Conservation (phyloP, 495 filamentous ascomycete species). For the Lentithecium fluviatile region DNA sequence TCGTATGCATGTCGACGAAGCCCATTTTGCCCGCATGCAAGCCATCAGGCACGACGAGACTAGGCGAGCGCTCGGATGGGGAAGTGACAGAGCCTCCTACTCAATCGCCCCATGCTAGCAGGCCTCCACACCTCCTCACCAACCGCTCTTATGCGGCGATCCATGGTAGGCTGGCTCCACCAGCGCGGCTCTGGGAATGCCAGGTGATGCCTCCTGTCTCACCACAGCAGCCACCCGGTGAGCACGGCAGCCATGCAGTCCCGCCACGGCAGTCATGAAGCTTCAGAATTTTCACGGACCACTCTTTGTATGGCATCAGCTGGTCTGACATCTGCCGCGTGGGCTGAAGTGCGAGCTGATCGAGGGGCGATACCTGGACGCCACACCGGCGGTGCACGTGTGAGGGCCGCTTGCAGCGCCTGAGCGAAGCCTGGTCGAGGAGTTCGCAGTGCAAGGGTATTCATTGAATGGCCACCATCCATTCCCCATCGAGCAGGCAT, state of each 20-base stretch:
- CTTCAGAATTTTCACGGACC: conserved; percentile 8
- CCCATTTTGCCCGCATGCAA: conserved; percentile 14
- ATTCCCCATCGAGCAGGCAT: conserved; percentile 16
- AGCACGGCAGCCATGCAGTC: neutral
- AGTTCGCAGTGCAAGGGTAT: conserved; percentile 16
- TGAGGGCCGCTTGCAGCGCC: conserved; percentile 21
- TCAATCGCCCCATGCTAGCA: conserved; percentile 3
- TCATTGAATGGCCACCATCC: conserved; percentile 26
- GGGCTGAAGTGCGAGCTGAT: conserved; percentile 4
- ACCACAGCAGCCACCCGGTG: conserved; percentile 6
- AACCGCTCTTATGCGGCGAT: conserved; percentile 26
- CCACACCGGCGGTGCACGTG: conserved; percentile 12
- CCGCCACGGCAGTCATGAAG: conserved; percentile 6
- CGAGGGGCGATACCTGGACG: conserved; percentile 5
- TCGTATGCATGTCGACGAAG: too few relatives aligned
- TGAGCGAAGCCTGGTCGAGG: conserved; percentile 9
- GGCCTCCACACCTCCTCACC: conserved; percentile 11
- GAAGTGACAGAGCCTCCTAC: conserved; percentile 30
- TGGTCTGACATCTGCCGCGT: conserved; percentile 10
- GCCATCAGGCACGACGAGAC: conserved; percentile 9
- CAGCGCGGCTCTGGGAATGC: conserved; percentile 27
- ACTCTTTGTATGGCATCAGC: conserved; percentile 15
- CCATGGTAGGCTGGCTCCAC: conserved; percentile 19
- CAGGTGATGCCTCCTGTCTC: conserved; percentile 26
- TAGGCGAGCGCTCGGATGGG: conserved; percentile 31